Evolutionary conservation across 2,329 filamentous ascomycete genomes (phyloP), one percentile per base, ranked within the genome.

Genomic region (Graphilbum fragrans): DNA sequence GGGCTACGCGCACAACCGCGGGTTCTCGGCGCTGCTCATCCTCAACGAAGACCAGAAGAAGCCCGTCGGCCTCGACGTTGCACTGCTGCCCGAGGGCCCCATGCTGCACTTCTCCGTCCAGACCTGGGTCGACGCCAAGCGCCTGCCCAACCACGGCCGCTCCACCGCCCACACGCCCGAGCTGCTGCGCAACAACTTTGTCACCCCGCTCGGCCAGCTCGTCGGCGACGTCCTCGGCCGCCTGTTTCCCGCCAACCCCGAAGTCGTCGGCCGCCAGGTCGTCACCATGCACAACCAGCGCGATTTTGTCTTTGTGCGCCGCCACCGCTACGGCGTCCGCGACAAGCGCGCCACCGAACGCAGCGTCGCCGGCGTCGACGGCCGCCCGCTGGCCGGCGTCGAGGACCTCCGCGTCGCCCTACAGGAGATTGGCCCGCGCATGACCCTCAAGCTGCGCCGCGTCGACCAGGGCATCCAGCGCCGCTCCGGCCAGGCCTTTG

Each of bases 201-300:
- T 84, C 53, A 98, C 92, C 0, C 86, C 90, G 0, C 71, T 98
- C 2, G 92, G 92, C 63, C 69, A 94, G 10, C 67, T 96, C 32
- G 86, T 88, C 0, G 90, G 88, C 9, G 80, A 86, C 53, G 67
- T 95, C 2, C 92, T 98, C 65, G 74, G 82, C 48, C 77, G 73
- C 0, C 61, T 93, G 22, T 92, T 86, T 61, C 92, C 90, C 0
- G 74, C 80, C 0, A 74, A 77, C 35, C 90, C 92, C 0, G 47
- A 49, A 39, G 42, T 96, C 6, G 72, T 82, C 50, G 90, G 90
- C 5, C 70, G 90, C 20, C 88, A 95, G 55, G 88, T 95, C 1
- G 78, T 95, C 9, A 95, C 90, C 1, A 64, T 95, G 40, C 87
- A 95, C 61, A 95, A 95, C 53, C 88, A 94, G 66, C 81, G 90